These are phyloP conservation scores for Fusarium paranaense DNA, from an alignment of 2,329 filamentous ascomycete genomes.

Conservation along the genomic window DNA sequence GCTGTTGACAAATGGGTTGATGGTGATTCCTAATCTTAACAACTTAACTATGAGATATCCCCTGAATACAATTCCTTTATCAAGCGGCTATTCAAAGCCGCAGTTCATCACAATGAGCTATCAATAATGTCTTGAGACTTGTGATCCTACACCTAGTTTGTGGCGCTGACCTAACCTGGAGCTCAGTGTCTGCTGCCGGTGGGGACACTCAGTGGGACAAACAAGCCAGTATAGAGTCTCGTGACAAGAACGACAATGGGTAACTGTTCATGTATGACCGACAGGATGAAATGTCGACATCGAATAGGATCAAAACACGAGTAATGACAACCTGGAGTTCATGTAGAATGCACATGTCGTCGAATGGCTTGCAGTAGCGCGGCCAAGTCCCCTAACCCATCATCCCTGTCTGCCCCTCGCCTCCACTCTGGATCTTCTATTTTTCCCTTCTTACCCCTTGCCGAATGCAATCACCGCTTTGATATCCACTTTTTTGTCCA, in stretches of 20 bases:
- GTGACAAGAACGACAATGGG: background rate
- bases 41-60: too few species aligned
- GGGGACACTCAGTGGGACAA: background rate
- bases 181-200: background rate
- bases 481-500: slow-evolving; percentile 7
- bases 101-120: background rate
- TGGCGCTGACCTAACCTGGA: background rate
- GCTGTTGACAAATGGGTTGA: too few species aligned
- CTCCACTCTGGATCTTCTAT: slow-evolving; percentile 34
- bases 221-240: background rate
- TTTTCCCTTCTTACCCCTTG: slow-evolving; percentile 17
- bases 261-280: background rate
- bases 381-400: slow-evolving; percentile 21
- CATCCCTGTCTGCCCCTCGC: background rate
- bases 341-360: background rate
- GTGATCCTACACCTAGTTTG: background rate
- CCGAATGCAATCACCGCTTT: slow-evolving; percentile 9
- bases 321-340: background rate
- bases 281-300: background rate
- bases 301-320: background rate
- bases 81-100: too few species aligned
- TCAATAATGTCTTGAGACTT: too few species aligned
- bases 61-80: too few species aligned
- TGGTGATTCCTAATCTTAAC: too few species aligned
- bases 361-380: slow-evolving; percentile 7